Percentiles rank a stretch among this genome's conserved stretches.
Conservation (phyloP, 1,284 basidiomycete species). For the Cutaneotrichosporon sp. region DNA sequence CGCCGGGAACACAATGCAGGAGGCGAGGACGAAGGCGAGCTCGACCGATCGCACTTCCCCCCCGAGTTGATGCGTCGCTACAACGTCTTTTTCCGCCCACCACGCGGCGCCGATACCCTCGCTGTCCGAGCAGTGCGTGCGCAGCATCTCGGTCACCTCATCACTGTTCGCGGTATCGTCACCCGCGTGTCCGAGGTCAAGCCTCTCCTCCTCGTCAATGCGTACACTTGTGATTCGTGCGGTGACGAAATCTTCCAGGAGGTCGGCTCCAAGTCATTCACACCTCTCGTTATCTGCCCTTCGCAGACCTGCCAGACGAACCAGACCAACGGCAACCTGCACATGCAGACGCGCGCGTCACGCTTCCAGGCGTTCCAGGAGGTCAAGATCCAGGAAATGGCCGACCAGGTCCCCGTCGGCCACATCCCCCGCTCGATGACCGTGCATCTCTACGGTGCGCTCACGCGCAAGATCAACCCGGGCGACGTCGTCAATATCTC, state of each 20-base stretch:
- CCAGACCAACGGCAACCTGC: constrained; percentile 81
- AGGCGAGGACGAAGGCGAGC: constrained; percentile 28
- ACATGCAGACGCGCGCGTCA: constrained; percentile 97
- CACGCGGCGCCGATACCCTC: constrained; percentile 64
- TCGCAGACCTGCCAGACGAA: constrained; percentile 83
- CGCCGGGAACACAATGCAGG: constrained; percentile 77
- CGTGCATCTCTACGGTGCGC: constrained; percentile 82
- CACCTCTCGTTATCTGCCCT: constrained; percentile 83
- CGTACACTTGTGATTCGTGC: constrained; percentile 97
- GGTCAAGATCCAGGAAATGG: constrained; percentile 99
- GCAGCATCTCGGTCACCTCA: constrained; percentile 79
- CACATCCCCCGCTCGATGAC: constrained; percentile 99
- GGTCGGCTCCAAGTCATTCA: constrained; percentile 88
- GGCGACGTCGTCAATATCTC: constrained; percentile 93
- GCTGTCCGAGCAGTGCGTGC: constrained; percentile 91
- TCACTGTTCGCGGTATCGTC: constrained; percentile 95
- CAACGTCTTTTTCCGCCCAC: constrained; percentile 89
- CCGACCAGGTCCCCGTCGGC: constrained; percentile 98
- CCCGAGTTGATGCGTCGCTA: constrained; percentile 88
- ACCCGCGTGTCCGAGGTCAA: constrained; percentile 99
- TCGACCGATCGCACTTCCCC: constrained; percentile 65
- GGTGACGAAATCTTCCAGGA: constrained; percentile 99
- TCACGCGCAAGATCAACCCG: constrained; percentile 89
- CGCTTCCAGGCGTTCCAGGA: constrained; percentile 99
- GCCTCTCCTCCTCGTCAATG: constrained; percentile 93